Evolutionary conservation across 2,329 filamentous ascomycete genomes (phyloP), one percentile per base, ranked within the genome.

Genomic region (Colletotrichum sidae): DNA sequence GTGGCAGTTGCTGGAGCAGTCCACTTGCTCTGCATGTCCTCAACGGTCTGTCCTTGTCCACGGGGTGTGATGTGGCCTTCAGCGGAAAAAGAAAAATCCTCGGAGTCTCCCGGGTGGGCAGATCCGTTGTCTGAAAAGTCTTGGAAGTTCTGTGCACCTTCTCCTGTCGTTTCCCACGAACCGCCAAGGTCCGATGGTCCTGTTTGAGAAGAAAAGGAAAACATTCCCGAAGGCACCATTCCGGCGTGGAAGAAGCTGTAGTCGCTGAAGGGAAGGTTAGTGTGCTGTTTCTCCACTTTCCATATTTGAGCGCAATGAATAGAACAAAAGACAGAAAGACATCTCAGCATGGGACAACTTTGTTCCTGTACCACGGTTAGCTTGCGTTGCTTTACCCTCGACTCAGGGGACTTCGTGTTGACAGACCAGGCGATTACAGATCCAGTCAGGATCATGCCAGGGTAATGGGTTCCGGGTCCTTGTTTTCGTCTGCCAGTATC

Each of bases 91-190:
- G 75, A 83, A 84, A 72, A 83, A 61, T 87, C 85, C 79, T 87
- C 86, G 72, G 80, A 71, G 69, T 87, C 84, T 81, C 81, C 83
- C 72, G 80, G 77, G 70, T 81, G 79, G 70, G 77, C 77, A 69
- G 82, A 83, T 79, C 80, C 82, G 73, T 80, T 78, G 72, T 84
- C 82, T 74, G 81, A 77, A 75, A 81, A 84, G 70, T 83, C 81
- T 76, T 80, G 80, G 76, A 86, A 85, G 83, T 84, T 86, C 83
- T 87, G 86, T 85, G 83, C 72, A 73, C 84, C 84, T 83, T 88
- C 86, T 80, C 79, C 79, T 80, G 84, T 78, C 74, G 82, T 74
- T 71, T 83, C 85, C 86, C 86, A 88, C 73, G 84, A 80, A 79
- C 83, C 81, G 71, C 76, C 81, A 72, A 85, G 81, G 81, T 86